These are phyloP conservation scores for Trichoderma atrobrunneum DNA, from an alignment of 2,329 filamentous ascomycete species.

Conservation along the genomic window DNA sequence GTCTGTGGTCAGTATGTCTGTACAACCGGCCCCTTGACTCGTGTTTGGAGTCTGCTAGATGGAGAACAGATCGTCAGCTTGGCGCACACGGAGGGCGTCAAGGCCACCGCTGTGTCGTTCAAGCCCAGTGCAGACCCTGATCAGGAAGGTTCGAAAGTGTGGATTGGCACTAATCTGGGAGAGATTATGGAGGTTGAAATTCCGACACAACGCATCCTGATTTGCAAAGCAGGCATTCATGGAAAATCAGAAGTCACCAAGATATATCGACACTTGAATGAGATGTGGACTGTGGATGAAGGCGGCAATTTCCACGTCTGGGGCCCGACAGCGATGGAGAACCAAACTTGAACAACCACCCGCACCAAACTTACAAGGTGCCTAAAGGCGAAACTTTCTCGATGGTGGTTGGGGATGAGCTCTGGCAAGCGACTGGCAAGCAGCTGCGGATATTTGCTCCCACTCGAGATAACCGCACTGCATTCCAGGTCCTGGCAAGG, in stretches of 20 bases:
- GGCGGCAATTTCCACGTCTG: constrained; percentile 83
- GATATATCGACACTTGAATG: constrained; percentile 81
- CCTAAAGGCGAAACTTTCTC: constrained; percentile 84
- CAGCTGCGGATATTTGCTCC: constrained; percentile 83
- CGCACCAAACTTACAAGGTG: constrained; percentile 70
- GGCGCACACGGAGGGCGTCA: constrained; percentile 79
- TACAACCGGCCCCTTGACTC: constrained; percentile 80
- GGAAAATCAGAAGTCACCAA: constrained; percentile 74
- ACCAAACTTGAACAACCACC: constrained; percentile 71
- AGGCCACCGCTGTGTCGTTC: constrained; percentile 77
- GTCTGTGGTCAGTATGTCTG: constrained; percentile 86
- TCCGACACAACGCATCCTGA: constrained; percentile 64
- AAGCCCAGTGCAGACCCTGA: constrained; percentile 76
- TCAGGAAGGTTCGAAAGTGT: constrained; percentile 77
- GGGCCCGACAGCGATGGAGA: constrained; percentile 69
- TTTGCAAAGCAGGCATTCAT: constrained; percentile 69
- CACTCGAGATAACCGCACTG: constrained; percentile 61
- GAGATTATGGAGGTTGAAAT: constrained; percentile 91
- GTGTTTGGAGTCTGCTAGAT: constrained; percentile 81
- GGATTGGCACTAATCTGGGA: constrained; percentile 86
- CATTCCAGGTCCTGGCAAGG: constrained; percentile 72
- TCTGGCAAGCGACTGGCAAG: constrained; percentile 88
- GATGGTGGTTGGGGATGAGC: constrained; percentile 75
- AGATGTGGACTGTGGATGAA: constrained; percentile 94
- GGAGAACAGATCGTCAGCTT: constrained; percentile 80